A percentile compares a stretch with the other conserved stretches of the same genome.
Conservation (phyloP, 2,329 filamentous ascomycete species). For the Botryosphaeria dothidea region DNA sequence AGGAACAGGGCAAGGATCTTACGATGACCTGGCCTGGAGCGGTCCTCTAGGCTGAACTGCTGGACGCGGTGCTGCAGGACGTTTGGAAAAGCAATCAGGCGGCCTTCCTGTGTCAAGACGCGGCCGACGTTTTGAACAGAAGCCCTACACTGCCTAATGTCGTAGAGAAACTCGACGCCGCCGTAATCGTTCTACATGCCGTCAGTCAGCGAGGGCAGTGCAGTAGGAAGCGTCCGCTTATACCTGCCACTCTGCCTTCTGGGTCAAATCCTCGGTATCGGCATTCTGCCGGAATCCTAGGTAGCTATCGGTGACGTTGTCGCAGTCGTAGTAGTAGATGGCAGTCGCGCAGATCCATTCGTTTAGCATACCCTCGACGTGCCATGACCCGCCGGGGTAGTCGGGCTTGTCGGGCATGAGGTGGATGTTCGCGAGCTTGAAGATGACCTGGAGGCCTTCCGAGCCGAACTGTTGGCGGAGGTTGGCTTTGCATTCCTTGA, state of each 20-base stretch:
- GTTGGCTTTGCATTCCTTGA: neutral
- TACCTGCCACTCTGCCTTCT: neutral
- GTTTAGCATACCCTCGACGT: slow-evolving; percentile 49
- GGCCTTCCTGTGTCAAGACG: slow-evolving; percentile 49
- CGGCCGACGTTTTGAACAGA: slow-evolving; percentile 49
- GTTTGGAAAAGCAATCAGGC: slow-evolving; percentile 59
- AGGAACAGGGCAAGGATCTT: slow-evolving; percentile 61
- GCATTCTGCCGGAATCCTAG: slow-evolving; percentile 52
- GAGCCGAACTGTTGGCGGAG: slow-evolving; percentile 38
- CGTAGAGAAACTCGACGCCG: slow-evolving; percentile 40
- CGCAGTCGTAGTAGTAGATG: slow-evolving; percentile 60
- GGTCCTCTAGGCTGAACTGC: slow-evolving; percentile 53
- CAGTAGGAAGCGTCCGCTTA: slow-evolving; percentile 23
- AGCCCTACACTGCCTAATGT: slow-evolving; percentile 35
- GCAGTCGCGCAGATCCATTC: slow-evolving; percentile 64
- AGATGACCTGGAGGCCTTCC: slow-evolving; percentile 59
- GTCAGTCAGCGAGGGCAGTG: slow-evolving; percentile 23
- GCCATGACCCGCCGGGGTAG: slow-evolving; percentile 57
- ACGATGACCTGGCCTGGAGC: slow-evolving; percentile 54
- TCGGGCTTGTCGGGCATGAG: slow-evolving; percentile 57
- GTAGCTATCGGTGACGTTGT: slow-evolving; percentile 57
- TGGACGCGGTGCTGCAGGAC: slow-evolving; percentile 54
- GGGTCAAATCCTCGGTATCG: slow-evolving; percentile 20
- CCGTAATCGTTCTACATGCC: slow-evolving; percentile 29
- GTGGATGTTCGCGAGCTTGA: slow-evolving; percentile 60